These are phyloP conservation scores for Phaffia australis DNA, from an alignment of 768 basidiomycete genomes.

Conservation along the genomic window DNA sequence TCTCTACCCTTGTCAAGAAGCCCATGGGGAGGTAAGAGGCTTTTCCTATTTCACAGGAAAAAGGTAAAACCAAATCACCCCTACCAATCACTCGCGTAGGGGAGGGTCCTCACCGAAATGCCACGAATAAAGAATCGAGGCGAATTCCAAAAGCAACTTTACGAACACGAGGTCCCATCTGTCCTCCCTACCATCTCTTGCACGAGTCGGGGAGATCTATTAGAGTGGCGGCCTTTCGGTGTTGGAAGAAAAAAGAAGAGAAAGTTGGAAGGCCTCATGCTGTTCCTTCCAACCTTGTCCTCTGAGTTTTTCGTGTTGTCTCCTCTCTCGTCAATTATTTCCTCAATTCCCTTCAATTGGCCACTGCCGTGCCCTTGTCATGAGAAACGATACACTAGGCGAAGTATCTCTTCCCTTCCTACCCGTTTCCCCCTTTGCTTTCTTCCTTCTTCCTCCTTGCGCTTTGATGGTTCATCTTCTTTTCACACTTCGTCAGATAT, in stretches of 20 bases:
- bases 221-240: not conserved
- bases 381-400: no score
- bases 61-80: no score
- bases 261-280: conserved; percentile 22
- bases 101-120: not conserved
- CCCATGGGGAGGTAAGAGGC: no score
- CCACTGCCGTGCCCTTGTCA: no score
- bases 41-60: no score
- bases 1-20: no score
- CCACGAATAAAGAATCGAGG: not conserved
- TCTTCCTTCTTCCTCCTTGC: not conserved
- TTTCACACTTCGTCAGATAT: not conserved
- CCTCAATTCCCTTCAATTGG: no score
- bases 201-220: not conserved
- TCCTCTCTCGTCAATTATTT: no score
- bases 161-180: not conserved
- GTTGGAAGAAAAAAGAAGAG: not conserved
- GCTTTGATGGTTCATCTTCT: not conserved
- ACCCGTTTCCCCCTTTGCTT: conserved; percentile 1
- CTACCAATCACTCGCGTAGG: not conserved
- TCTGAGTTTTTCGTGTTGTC: no score
- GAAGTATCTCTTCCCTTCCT: no score
- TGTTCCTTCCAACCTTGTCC: not conserved
- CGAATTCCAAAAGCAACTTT: not conserved
- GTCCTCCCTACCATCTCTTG: not conserved